Conservation (phyloP, 495 filamentous ascomycete genomes). For the Annulohypoxylon bovei region DNA sequence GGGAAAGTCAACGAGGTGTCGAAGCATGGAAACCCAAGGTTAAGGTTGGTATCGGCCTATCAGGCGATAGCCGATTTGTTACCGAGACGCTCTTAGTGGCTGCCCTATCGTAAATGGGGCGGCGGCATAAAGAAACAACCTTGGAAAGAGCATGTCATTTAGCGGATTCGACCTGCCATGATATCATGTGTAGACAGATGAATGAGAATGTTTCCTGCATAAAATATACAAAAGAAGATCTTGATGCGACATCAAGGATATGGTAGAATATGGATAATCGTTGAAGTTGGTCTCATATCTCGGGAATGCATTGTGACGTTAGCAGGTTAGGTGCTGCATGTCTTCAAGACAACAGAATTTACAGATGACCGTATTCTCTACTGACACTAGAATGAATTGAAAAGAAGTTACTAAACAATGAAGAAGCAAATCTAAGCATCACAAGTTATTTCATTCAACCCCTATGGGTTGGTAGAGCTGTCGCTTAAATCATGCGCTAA, state of each 20-base stretch:
- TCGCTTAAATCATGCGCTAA: no score
- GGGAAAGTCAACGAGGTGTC: not conserved
- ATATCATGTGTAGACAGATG: not conserved
- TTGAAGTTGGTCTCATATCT: no score
- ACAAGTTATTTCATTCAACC: no score
- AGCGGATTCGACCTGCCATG: not conserved
- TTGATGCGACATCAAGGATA: not conserved
- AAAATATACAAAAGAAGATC: not conserved
- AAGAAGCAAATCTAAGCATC: no score
- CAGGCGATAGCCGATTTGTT: slow-evolving; percentile 24
- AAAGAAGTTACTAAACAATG: no score
- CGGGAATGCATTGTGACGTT: not conserved
- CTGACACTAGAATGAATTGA: no score
- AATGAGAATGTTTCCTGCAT: no score
- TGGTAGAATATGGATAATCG: no score
- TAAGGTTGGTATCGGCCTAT: slow-evolving; percentile 22
- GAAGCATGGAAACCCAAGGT: not conserved
- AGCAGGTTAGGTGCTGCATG: not conserved
- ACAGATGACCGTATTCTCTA: no score
- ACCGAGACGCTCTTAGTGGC: slow-evolving; percentile 15
- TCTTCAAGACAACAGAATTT: not conserved
- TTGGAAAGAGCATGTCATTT: not conserved
- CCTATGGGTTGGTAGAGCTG: no score
- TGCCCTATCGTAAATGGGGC: slow-evolving; percentile 1
- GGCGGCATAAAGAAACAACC: not conserved